Evolutionary conservation across 116 monocot species (phyloP).

Genomic region (Zostera marina): DNA sequence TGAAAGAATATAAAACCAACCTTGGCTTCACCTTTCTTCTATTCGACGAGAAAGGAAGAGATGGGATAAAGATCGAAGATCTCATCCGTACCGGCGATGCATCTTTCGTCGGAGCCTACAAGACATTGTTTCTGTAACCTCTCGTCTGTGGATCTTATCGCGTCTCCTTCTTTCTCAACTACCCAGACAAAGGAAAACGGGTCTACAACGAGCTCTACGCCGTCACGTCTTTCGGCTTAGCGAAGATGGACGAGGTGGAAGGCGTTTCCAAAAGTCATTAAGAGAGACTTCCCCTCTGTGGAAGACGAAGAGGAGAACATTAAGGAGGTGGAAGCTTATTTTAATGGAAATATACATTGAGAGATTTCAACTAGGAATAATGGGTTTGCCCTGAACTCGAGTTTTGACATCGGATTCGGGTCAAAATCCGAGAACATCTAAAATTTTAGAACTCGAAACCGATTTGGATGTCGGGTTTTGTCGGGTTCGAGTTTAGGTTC

Average conservation of each 20-base stretch:
- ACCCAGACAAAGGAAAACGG: constrained; percentile 35
- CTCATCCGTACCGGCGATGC: constrained; percentile 45
- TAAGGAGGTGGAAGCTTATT: constrained; percentile 46
- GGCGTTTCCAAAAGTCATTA: constrained; percentile 53
- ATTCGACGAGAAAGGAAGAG: no score
- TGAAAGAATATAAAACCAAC: not conserved
- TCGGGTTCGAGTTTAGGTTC: no score
- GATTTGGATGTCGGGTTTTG: no score
- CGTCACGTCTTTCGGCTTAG: constrained; percentile 29
- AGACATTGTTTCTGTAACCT: constrained; percentile 29
- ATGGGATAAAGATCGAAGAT: constrained; percentile 16
- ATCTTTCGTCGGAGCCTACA: constrained; percentile 27
- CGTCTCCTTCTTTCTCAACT: constrained; percentile 67
- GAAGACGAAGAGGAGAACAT: constrained; percentile 9
- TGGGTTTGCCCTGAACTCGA: no score
- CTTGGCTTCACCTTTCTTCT: not conserved
- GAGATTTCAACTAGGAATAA: constrained; percentile 42
- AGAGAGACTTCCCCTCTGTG: constrained; percentile 35
- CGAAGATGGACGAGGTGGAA: constrained; percentile 58
- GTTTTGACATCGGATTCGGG: no score
- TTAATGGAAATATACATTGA: constrained; percentile 47
- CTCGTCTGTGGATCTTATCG: constrained; percentile 69
- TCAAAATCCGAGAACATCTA: no score
- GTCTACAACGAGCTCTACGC: constrained; percentile 62
- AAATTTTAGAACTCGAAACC: no score